These are phyloP conservation scores for Sugiyamaella xylanicola DNA, from an alignment of 1,139 yeast genomes.

Conservation along the genomic window DNA sequence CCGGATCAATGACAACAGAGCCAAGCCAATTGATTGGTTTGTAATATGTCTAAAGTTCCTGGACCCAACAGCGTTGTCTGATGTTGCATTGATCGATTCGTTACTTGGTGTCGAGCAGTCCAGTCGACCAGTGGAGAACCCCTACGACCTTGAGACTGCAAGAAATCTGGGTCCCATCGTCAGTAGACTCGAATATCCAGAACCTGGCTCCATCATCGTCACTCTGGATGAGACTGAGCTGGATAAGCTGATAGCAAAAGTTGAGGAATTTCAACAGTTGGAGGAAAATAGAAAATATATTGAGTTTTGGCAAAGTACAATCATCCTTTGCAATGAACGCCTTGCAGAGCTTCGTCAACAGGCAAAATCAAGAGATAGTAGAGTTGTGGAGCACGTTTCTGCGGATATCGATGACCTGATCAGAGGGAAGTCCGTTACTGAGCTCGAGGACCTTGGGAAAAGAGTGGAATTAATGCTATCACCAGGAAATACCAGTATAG, in stretches of 20 bases:
- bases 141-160: slow-evolving; percentile 10
- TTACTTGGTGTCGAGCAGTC: slow-evolving; percentile 20
- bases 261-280: slow-evolving; percentile 29
- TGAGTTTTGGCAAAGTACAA: slow-evolving; percentile 33
- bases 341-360: background rate
- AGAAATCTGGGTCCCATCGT: background rate
- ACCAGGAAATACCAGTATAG: slow-evolving; percentile 31
- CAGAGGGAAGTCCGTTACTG: slow-evolving; percentile 34
- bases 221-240: slow-evolving; percentile 23
- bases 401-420: slow-evolving; percentile 40
- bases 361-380: slow-evolving; percentile 21
- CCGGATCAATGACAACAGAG: slow-evolving; percentile 38
- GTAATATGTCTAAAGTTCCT: slow-evolving; percentile 33
- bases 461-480: slow-evolving; percentile 33
- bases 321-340: slow-evolving; percentile 21
- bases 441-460: slow-evolving; percentile 34
- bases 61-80: slow-evolving; percentile 29
- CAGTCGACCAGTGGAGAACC: slow-evolving; percentile 17
- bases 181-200: slow-evolving; percentile 29
- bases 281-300: slow-evolving; percentile 28
- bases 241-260: slow-evolving; percentile 26
- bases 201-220: slow-evolving; percentile 32
- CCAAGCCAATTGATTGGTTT: slow-evolving; percentile 37
- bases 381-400: slow-evolving; percentile 34
- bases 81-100: slow-evolving; percentile 25